These are phyloP conservation scores for Diaporthe helianthi DNA, from an alignment of 2,329 filamentous ascomycete genomes.

Conservation along the genomic window DNA sequence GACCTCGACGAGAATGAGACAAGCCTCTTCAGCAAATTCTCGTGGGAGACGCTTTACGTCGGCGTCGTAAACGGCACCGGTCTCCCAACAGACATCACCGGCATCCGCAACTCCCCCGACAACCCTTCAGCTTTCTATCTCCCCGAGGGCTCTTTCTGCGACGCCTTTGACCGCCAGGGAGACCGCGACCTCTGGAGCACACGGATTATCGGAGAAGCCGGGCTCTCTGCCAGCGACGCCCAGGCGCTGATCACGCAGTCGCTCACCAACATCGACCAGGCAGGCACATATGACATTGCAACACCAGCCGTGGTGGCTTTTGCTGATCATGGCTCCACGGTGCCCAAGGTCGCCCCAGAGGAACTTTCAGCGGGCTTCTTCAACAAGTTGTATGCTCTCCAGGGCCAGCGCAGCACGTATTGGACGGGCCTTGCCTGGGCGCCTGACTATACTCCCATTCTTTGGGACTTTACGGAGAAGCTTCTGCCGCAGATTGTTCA, in stretches of 20 bases:
- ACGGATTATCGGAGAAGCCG: neutral
- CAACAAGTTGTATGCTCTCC: constrained; percentile 16
- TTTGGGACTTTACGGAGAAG: constrained; percentile 24
- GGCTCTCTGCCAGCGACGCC: neutral
- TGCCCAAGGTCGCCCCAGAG: constrained; percentile 9
- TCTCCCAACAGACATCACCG: constrained; percentile 12
- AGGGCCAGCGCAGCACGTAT: constrained; percentile 17
- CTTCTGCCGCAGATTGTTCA: constrained; percentile 8
- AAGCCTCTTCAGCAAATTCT: constrained; percentile 31
- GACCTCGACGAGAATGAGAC: constrained; percentile 42
- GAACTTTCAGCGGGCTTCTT: constrained; percentile 18
- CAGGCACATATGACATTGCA: constrained; percentile 13
- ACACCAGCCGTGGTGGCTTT: constrained; percentile 8
- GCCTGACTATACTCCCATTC: constrained; percentile 21
- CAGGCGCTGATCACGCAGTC: constrained; percentile 4
- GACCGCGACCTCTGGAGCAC: constrained; percentile 10
- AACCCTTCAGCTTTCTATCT: constrained; percentile 10
- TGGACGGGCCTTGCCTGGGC: constrained; percentile 24
- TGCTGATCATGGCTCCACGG: constrained; percentile 12
- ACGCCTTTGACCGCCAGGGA: constrained; percentile 20
- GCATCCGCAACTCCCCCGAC: constrained; percentile 14
- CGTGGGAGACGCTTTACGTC: constrained; percentile 23
- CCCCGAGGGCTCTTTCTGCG: constrained; percentile 21
- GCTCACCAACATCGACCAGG: neutral
- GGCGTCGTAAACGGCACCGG: constrained; percentile 21